Conservation (phyloP, 805 yeast species). For the Saturnispora besseyi region DNA sequence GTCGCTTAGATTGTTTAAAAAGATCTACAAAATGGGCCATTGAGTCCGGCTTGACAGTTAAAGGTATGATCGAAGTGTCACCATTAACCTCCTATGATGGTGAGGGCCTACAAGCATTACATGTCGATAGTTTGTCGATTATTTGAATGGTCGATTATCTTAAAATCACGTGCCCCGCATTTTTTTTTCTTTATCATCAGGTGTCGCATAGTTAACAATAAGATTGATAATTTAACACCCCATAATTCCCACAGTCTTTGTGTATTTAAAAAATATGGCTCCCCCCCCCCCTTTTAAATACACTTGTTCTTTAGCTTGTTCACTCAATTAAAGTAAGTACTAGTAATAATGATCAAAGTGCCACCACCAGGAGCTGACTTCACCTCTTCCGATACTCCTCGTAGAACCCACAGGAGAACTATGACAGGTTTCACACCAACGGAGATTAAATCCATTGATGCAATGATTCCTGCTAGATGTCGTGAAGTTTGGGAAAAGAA, state of each 20-base stretch:
- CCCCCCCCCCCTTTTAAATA: too few species aligned
- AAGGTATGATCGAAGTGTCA: conserved; percentile 62
- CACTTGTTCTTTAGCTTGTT: too few species aligned
- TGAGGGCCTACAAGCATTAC: conserved; percentile 53
- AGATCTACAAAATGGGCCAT: conserved; percentile 70
- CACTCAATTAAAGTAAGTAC: background rate
- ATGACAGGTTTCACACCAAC: conserved; percentile 87
- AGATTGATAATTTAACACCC: too few species aligned
- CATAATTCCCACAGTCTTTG: too few species aligned
- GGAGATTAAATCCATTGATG: conserved; percentile 76
- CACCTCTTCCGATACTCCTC: background rate
- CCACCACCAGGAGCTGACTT: conserved; percentile 6
- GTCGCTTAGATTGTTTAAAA: conserved; percentile 52
- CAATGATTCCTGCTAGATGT: conserved; percentile 69
- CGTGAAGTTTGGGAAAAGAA: conserved; percentile 71
- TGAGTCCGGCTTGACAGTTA: conserved; percentile 57
- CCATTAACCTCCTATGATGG: conserved; percentile 68
- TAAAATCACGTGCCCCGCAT: background rate
- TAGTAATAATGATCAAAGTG: background rate
- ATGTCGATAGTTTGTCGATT: conserved; percentile 33
- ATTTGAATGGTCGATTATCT: conserved; percentile 3
- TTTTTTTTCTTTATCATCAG: background rate
- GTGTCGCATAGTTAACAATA: background rate
- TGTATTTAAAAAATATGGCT: too few species aligned
- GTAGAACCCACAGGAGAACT: conserved; percentile 51